phyloP scores from a whole-genome alignment of 805 yeast species.

The Yamadazyma ubonensis region DNA sequence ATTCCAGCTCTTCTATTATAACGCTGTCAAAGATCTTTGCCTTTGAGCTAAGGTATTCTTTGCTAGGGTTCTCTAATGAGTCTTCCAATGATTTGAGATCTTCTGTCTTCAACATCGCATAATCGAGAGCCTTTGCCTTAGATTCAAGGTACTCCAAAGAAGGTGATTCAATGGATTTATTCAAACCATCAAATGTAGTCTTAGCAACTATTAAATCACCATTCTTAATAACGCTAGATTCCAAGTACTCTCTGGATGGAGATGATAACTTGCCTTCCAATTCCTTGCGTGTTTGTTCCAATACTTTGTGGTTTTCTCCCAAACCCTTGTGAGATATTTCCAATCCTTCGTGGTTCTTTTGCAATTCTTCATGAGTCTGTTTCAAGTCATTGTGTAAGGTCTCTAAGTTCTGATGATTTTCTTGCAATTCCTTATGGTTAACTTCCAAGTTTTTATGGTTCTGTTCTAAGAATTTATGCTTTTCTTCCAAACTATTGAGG shows the following conservation, averaged over 20 bases:
- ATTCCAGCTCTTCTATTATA: constrained; percentile 8
- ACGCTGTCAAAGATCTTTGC: constrained; percentile 13
- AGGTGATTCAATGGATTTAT: constrained; percentile 24
- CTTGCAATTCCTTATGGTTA: no score
- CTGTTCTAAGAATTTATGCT: no score
- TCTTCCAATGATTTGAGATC: constrained; percentile 2
- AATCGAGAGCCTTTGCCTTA: constrained; percentile 19
- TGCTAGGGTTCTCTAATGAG: constrained; percentile 18
- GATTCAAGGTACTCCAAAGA: constrained; percentile 21
- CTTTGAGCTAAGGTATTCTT: constrained; percentile 15
- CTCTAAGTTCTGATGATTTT: no score
- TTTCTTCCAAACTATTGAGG: no score
- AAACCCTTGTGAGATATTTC: no score
- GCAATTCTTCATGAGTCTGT: no score
- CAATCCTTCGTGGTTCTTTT: no score
- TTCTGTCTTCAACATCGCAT: constrained; percentile 2
- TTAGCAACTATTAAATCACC: constrained; percentile 31
- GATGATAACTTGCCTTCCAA: no score
- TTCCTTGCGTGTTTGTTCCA: no score
- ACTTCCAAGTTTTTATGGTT: no score
- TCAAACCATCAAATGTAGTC: constrained; percentile 30
- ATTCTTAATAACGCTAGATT: constrained; percentile 20
- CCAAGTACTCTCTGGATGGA: constrained; percentile 28
- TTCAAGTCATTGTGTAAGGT: no score
- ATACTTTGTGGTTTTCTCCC: no score